Base-by-base conservation (phyloP, 192 early-diverging fungal species). In the Rhizoclosmatium globosum region DNA sequence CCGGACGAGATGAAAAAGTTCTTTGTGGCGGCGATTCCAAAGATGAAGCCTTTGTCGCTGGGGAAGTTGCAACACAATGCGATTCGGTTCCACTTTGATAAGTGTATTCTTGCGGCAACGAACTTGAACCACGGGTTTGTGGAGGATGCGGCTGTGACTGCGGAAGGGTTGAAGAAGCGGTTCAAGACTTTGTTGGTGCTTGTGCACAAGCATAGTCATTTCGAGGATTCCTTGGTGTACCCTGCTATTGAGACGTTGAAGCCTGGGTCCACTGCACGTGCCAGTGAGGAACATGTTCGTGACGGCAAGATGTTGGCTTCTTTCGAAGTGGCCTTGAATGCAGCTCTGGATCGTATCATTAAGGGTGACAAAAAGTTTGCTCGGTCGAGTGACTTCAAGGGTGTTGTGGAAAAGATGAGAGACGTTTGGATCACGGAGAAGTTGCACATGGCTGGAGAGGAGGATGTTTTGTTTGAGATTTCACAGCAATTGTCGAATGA, bases 201-300 rank as follows among this genome's bases (percentile, higher is more conserved):
- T 13, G 23, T 80, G 44, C 23, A 39, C 4, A 45, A 15, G 17
- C 79, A 80, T 47, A 57, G 42, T 7, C 42, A 23, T 1, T 79
- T 79, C 58, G 78, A 79, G 47, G 78, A 79, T 7, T 7, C 79
- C 21, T n/a, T 79, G 19, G 4, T 79, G 1, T 79, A 71, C 50
- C 78, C 73, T 6, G 53, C 38, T 17, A 79, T 79, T 65, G 77
- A 78, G n/a, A 46, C n/a, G 11, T 6, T 79, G 21, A 64, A 59
- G 38, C 60, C 58, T 38, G 78, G 78, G 17, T 7, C 74, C 42
- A 66, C 75, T 48, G n/a, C 41, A 31, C 23, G 79, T 56, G 45
- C 75, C 4, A 6, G 38, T 1, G 53, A 44, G 41, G 79, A 80
- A 44, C 64, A 79, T 62, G 79, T 43, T 19, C 21, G 38, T 38